Base-by-base conservation (phyloP, 495 filamentous ascomycete species). In the Acidomyces sp. region DNA sequence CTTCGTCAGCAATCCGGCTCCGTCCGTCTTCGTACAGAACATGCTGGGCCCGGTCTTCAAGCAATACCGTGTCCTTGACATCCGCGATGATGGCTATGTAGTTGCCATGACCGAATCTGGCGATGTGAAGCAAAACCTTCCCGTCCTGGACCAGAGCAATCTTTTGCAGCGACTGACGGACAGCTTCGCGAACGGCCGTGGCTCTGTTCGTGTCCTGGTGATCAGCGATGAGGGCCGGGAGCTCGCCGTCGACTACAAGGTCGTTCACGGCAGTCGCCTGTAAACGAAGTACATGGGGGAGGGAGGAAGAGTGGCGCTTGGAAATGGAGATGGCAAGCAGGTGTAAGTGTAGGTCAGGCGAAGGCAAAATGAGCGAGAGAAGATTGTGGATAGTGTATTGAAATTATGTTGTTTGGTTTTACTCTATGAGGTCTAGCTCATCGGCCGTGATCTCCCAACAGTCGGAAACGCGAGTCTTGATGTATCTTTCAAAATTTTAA, bases 1-100 rank as follows among this genome's bases (percentile, higher is more conserved):
- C 62, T 95, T 95, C 68, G 75, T 97, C 67, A 85, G 83, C 65
- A 92, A 93, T 77, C 90, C 90, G 39, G 80, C 81, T 36, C 88
- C 90, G 53, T 92, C 82, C 44, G 90, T 97, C 41, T 78, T 96
- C 31, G 87, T 97, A 57, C 90, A 97, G 78, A 96, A 88, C 68
- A 95, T 97, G 84, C 83, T 93, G 42, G 90, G 90, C 55, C 90
- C 90, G 30, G 82, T 97, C 71, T 96, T 94, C 85, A 96, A 96
- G 82, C 93, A 94, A 71, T 97, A 97, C 78, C 85, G 90, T 62
- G 87, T 97, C 59, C 81, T 97, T 27, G 90, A 97, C 69, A 79
- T 97, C 67, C 84, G 85, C 64, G 85, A 93, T 45, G 80, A 83
- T 52, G 80, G 82, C 55, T 65, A 67, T 62, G 71, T 85, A 35